A percentile compares a stretch with the other conserved stretches of the same genome.
Conservation (phyloP, 768 basidiomycete species). For the Coprinopsis strossmayeri region DNA sequence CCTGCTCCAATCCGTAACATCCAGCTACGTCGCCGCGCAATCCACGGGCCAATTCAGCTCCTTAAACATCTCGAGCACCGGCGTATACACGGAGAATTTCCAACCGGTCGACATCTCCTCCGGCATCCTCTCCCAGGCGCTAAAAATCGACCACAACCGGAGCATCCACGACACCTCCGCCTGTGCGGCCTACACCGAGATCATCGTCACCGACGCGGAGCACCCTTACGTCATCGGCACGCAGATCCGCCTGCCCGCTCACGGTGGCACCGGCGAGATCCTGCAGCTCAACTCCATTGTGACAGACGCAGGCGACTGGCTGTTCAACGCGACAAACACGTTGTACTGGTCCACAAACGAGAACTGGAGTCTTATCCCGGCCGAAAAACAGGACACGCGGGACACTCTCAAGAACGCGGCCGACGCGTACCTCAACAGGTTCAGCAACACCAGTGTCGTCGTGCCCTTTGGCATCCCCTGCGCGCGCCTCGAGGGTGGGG, state of each 20-base stretch:
- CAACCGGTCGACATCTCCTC: not conserved
- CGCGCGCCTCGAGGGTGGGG: not conserved
- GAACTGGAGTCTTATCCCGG: not conserved
- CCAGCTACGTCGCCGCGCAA: not conserved
- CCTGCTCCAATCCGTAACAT: not conserved
- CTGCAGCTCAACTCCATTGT: not conserved
- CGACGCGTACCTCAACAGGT: not conserved
- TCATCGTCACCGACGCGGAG: not conserved
- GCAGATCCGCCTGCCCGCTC: not conserved
- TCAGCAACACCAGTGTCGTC: not conserved
- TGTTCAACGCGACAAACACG: not conserved
- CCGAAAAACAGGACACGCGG: not conserved
- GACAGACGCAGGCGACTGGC: not conserved
- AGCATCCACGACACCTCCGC: not conserved
- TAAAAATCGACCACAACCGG: not conserved
- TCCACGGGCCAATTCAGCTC: not conserved
- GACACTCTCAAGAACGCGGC: not conserved
- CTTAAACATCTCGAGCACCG: not conserved
- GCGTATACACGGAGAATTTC: slow-evolving; percentile 5
- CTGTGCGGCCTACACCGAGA: slow-evolving; percentile 4
- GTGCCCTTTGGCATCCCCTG: not conserved
- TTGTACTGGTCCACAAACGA: not conserved
- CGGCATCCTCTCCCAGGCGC: not conserved
- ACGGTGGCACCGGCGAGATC: not conserved
- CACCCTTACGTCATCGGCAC: slow-evolving; percentile 1